Base-by-base conservation (phyloP, 352 stramenopile genomes). In the Phytophthora pisi region DNA sequence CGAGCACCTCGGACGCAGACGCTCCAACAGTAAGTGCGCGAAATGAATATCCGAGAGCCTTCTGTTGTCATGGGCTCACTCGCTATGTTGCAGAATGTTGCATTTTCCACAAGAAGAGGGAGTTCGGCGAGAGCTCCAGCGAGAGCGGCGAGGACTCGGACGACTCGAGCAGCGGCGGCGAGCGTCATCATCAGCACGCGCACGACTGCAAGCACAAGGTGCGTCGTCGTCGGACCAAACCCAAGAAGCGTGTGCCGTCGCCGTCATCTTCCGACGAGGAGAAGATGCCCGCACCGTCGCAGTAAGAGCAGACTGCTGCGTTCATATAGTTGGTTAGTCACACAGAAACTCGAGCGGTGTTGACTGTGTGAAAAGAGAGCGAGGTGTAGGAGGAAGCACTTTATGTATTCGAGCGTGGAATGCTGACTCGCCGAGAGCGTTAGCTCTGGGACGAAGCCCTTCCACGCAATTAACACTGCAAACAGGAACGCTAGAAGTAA, bases 41-140 rank as follows among this genome's bases (percentile, higher is more conserved):
- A 10, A 16, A 40, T 40, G n/a, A 47, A 40, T 23, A 3, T 3
- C 10, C 52, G 30, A 10, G 11, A 40, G 38, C 13, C 28, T 64
- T 15, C 16, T 2, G 24, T 26, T 23, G 15, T n/a, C 40, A 5
- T n/a, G 13, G 40, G 6, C 47, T 53, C 15, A 20, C 53, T 28
- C 16, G 20, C 16, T 53, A 24, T 53, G 42, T 16, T 66, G 11
- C 55, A 96, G 88, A 93, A 64, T 98, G 93, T 79, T 98, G 93
- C 69, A 90, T 98, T 46, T 98, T 97, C 72, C 91, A 98, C 86
- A 98, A 97, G 78, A 94, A 92, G 61, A 83, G 89, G 49, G 77
- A 89, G 49, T 98, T 97, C 64, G 91, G 88, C 18, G 91, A 97
- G 72, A 97, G 90, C 74, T 97, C 90, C 28, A 97, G 90, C 50